Conservation (phyloP, 1,284 basidiomycete genomes). For the Ustilago curta region DNA sequence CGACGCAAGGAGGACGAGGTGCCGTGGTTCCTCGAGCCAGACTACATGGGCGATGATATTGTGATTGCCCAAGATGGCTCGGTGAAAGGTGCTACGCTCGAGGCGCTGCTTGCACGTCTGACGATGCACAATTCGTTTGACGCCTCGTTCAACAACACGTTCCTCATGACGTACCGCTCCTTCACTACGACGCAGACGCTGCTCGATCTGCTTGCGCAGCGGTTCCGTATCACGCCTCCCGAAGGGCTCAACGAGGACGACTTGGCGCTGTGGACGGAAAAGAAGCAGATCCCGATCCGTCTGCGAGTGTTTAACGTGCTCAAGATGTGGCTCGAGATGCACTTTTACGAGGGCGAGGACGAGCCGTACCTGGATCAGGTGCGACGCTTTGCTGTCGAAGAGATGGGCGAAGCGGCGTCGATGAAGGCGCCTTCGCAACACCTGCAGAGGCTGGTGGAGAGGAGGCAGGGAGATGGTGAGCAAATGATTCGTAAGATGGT, state of each 20-base stretch:
- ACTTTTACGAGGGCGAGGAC: slow-evolving; percentile 69
- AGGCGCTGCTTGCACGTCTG: slow-evolving; percentile 86
- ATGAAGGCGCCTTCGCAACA: slow-evolving; percentile 63
- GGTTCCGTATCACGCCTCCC: slow-evolving; percentile 85
- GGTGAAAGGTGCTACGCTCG: slow-evolving; percentile 87
- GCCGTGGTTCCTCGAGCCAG: slow-evolving; percentile 83
- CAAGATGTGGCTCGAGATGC: slow-evolving; percentile 70
- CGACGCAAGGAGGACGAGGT: slow-evolving; percentile 70
- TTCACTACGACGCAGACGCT: slow-evolving; percentile 89
- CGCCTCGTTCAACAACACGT: slow-evolving; percentile 86
- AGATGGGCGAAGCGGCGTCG: slow-evolving; percentile 58
- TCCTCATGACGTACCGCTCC: slow-evolving; percentile 96
- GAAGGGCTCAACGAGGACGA: slow-evolving; percentile 77
- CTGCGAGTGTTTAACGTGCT: slow-evolving; percentile 70
- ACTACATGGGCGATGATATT: slow-evolving; percentile 83
- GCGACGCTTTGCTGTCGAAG: slow-evolving; percentile 66
- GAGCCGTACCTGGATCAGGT: slow-evolving; percentile 68
- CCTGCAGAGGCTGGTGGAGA: slow-evolving; percentile 68
- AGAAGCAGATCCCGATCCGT: slow-evolving; percentile 89
- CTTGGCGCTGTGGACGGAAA: slow-evolving; percentile 82
- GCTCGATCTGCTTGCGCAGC: slow-evolving; percentile 84
- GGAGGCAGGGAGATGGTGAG: slow-evolving; percentile 61
- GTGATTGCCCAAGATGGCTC: slow-evolving; percentile 78
- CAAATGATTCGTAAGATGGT: slow-evolving; percentile 63
- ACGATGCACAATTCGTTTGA: slow-evolving; percentile 81